phyloP scores from a whole-genome alignment of 2,329 filamentous ascomycete genomes.

The Fusarium protoensiforme region DNA sequence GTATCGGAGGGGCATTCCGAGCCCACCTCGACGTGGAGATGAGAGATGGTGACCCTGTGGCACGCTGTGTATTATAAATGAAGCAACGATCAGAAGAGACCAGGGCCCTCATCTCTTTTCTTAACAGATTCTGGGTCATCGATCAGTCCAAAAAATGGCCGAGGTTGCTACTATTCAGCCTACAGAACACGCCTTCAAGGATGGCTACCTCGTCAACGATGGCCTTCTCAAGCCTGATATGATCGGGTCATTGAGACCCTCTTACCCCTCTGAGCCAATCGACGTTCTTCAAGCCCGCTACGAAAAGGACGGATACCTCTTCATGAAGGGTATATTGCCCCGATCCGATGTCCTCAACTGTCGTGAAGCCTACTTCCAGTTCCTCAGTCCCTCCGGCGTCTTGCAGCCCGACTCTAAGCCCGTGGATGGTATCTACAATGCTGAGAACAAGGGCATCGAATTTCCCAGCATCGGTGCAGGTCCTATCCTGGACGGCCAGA shows the following conservation, averaged over 20 bases:
- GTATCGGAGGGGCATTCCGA: neutral
- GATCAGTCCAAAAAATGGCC: neutral
- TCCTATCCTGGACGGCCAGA: neutral
- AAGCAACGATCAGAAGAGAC: neutral
- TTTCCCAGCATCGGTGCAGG: constrained; percentile 21
- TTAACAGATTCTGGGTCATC: neutral
- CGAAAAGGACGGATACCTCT: constrained; percentile 11
- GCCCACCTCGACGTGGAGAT: neutral
- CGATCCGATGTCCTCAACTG: constrained; percentile 14
- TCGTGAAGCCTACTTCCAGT: constrained; percentile 16
- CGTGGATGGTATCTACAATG: constrained; percentile 20
- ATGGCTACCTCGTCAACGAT: constrained; percentile 9
- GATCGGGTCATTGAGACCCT: neutral
- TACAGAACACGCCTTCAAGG: neutral
- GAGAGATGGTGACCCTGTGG: neutral
- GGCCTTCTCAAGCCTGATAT: constrained; percentile 1
- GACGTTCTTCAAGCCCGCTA: neutral
- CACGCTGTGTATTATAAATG: neutral
- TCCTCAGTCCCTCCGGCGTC: constrained; percentile 10
- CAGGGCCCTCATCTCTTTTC: neutral
- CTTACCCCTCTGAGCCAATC: neutral
- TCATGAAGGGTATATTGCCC: constrained; percentile 15
- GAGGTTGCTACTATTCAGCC: neutral
- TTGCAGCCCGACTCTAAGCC: neutral
- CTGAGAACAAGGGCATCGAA: constrained; percentile 1